Evolutionary conservation across 176 grass and related monocot genomes (phyloP).

Genomic region (Oryza glumipatula): DNA sequence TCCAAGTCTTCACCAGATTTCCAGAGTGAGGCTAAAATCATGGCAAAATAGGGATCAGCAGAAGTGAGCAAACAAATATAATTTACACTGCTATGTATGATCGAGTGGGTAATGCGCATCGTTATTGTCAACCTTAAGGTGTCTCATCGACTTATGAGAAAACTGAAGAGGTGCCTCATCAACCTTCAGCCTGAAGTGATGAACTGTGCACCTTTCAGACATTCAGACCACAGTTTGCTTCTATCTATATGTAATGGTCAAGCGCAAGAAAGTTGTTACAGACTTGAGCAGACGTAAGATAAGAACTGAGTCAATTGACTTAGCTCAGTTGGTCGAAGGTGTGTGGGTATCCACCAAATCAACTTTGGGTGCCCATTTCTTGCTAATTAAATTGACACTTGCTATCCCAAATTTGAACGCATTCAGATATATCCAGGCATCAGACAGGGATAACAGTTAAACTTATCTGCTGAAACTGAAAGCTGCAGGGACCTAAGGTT

Average conservation of each 20-base stretch:
- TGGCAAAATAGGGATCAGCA: background rate
- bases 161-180: background rate
- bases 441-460: background rate
- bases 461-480: constrained; percentile 16
- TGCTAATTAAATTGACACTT: background rate
- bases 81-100: background rate
- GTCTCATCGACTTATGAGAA: background rate
- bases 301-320: background rate
- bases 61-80: background rate
- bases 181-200: background rate
- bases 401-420: background rate
- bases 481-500: background rate
- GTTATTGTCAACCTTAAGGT: background rate
- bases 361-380: background rate
- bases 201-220: background rate
- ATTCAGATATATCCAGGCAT: background rate
- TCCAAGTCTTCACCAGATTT: background rate
- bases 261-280: background rate
- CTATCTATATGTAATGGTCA: background rate
- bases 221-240: background rate
- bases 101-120: background rate
- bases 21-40: background rate
- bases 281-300: background rate
- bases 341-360: background rate
- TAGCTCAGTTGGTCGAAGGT: background rate